phyloP scores from a whole-genome alignment of 495 filamentous ascomycete genomes.

The Cercophora newfieldiana region DNA sequence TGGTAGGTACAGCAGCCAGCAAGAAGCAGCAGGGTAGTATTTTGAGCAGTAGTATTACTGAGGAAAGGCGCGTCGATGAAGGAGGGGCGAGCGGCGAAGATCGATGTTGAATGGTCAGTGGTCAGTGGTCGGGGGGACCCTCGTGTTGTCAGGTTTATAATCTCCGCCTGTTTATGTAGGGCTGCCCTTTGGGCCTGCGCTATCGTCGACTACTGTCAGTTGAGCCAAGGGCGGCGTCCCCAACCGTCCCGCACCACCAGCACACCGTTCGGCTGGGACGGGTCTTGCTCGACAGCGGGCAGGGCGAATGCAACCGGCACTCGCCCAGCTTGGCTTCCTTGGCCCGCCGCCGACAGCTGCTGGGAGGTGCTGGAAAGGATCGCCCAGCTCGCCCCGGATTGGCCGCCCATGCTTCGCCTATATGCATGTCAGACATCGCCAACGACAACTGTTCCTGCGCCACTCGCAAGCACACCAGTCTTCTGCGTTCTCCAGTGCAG shows the following conservation, averaged over 20 bases:
- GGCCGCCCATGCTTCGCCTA: background rate
- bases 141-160: background rate
- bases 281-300: background rate
- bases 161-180: background rate
- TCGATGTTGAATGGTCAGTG: background rate
- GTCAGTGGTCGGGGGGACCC: background rate
- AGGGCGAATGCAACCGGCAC: background rate
- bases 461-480: background rate
- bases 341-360: background rate
- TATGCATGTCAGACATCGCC: constrained; percentile 3
- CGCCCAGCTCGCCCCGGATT: background rate
- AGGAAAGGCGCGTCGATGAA: background rate
- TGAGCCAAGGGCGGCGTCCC: background rate
- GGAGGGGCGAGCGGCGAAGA: background rate
- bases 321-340: background rate
- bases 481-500: background rate
- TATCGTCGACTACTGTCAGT: background rate
- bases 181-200: background rate
- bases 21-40: too few relatives aligned
- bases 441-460: background rate
- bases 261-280: background rate
- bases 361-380: background rate
- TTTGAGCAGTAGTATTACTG: background rate
- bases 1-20: too few relatives aligned
- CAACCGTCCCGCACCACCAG: background rate